Evolutionary conservation across 495 filamentous ascomycete species (phyloP).

Genomic region (Pseudotulostoma volvatum): DNA sequence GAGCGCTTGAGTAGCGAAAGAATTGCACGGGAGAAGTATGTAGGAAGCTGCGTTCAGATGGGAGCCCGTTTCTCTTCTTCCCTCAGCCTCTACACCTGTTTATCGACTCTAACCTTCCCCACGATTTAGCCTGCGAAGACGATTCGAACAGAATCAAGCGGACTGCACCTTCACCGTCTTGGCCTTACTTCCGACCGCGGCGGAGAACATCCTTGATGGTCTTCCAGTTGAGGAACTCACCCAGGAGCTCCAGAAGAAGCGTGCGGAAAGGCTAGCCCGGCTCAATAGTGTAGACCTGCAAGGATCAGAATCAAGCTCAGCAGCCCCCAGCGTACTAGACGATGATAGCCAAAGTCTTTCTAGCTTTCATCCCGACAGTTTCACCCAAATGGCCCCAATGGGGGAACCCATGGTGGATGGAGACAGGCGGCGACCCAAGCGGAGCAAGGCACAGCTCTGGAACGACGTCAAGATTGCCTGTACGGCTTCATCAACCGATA

Average conservation of each 20-base stretch:
- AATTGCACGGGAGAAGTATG: constrained; percentile 90
- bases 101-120: too few relatives aligned
- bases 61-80: neutral
- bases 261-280: constrained; percentile 54
- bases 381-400: constrained; percentile 62
- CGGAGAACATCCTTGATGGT: constrained; percentile 71
- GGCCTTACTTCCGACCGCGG: constrained; percentile 80
- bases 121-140: constrained; percentile 73
- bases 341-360: constrained; percentile 66
- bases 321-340: constrained; percentile 54
- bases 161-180: constrained; percentile 97
- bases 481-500: too few relatives aligned
- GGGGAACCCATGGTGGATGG: constrained; percentile 30
- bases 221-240: constrained; percentile 81
- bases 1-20: constrained; percentile 92
- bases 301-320: constrained; percentile 47
- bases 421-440: constrained; percentile 37
- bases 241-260: constrained; percentile 85
- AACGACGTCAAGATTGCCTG: constrained; percentile 94
- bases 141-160: constrained; percentile 97
- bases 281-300: constrained; percentile 34
- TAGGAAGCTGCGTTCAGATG: too few relatives aligned
- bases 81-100: too few relatives aligned
- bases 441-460: constrained; percentile 86
- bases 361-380: constrained; percentile 64